Conservation (phyloP, 1,139 yeast genomes). For the Nadsonia starkeyi-henricii region DNA sequence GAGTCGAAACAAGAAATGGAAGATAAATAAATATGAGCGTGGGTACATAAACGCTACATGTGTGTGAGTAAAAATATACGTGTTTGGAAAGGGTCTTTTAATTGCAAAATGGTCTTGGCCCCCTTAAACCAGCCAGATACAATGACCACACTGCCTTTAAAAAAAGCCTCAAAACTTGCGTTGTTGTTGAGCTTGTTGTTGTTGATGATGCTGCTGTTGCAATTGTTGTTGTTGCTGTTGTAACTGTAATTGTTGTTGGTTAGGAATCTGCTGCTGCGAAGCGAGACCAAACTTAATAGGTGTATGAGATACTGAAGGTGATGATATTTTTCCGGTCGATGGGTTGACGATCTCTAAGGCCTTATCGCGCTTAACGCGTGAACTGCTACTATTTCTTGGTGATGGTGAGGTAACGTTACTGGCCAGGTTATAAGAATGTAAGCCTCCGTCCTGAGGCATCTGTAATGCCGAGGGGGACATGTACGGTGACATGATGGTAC, state of each 20-base stretch:
- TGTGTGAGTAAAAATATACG: too few relatives aligned
- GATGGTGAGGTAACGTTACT: conserved; percentile 1
- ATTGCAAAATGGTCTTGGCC: too few relatives aligned
- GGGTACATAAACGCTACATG: too few relatives aligned
- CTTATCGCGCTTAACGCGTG: conserved; percentile 39
- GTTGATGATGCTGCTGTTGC: too few relatives aligned
- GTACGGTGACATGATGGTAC: conserved; percentile 1
- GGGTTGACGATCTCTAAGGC: conserved; percentile 63
- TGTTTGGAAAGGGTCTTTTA: too few relatives aligned
- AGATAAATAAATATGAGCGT: too few relatives aligned
- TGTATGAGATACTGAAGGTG: conserved; percentile 26
- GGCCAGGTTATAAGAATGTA: neutral
- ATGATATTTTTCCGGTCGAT: conserved; percentile 45
- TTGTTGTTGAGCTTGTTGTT: conserved; percentile 1
- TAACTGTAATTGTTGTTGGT: neutral
- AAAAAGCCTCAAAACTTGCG: neutral
- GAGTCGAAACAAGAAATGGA: too few relatives aligned
- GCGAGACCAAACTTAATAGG: conserved; percentile 5
- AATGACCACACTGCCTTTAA: conserved; percentile 3
- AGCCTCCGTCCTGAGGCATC: neutral
- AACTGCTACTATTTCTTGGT: conserved; percentile 20
- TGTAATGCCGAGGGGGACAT: conserved; percentile 5
- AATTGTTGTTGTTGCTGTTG: conserved; percentile 1
- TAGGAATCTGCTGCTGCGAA: conserved; percentile 4
- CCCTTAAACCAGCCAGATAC: neutral